Base-by-base conservation (phyloP, 352 stramenopile species). In the Phytopythium aichiense region DNA sequence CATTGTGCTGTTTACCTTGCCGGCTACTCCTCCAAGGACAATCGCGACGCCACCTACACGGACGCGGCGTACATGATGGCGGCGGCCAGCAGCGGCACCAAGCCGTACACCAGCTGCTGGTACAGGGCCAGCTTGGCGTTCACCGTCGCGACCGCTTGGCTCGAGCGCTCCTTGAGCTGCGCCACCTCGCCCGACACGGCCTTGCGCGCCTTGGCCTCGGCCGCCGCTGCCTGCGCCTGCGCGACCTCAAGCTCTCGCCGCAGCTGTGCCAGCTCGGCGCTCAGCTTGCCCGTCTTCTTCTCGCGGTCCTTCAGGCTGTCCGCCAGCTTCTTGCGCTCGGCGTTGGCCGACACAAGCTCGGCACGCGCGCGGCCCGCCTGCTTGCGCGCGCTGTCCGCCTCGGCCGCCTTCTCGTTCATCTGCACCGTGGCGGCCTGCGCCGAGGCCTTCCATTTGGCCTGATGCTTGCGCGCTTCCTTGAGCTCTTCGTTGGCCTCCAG, bases 401-500 rank as follows among this genome's bases (percentile, higher is more conserved):
- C 84, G 1, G 76, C 67, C 23, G 74, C 75, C 72, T 91, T 92
- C 58, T 88, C 84, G 18, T 75, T 82, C 61, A 88, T 70, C 30
- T 84, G 60, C 11, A 65, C 73, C 60, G 87, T 91, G 15, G 84
- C 81, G 12, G 66, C 69, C 61, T 90, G 76, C 1, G 80, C 71
- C 23, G 80, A 87, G 63, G 73, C 76, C 63, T 92, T 92, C 81
- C 81, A 91, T 67, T 92, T 92, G 33, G 83, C 58, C 9, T 73
- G 68, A 62, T 83, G 77, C 6, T 74, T 74, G n/a, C 73, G 81
- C 15, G 79, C 70, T n/a, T 85, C 74, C 68, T 92, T 91, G 7
- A 92, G 76, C 69, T 92, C 84, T 49, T 89, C 79, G 60, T 90
- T 92, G 12, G 76, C 74, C 52, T 85, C 77, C 22, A 91, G 65